Evolutionary conservation across 2,329 filamentous ascomycete genomes (phyloP), one percentile per base, ranked within the genome.

Genomic region (Pseudogymnoascus sp.): DNA sequence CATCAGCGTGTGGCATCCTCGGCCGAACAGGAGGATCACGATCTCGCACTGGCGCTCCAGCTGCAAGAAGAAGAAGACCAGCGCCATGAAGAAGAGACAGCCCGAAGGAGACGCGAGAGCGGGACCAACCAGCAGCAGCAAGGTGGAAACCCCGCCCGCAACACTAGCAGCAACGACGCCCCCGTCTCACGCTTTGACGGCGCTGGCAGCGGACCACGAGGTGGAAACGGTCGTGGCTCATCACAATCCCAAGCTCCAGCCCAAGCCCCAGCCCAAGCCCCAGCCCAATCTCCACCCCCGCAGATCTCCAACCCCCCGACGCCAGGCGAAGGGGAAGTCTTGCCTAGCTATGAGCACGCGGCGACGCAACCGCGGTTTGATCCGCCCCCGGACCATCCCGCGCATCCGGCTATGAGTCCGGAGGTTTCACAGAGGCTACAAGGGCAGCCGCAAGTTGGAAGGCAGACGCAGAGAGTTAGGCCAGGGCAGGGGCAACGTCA

Each of bases 31-130:
- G 86, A 97, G 76, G 93, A 97, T 70, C 87, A 83, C 62, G 90
- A 95, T 65, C 77, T 97, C 31, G 95, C 95, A 0, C 81, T 97
- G 2, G 93, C 93, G 0, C 80, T 99, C 6, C 95, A 97, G 72
- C 82, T 97, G 1, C 93, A 97, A 73, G 95, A 97, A 71, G 92
- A 96, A 73, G 93, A 97, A 74, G 91, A 97, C 67, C 87, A 91
- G 70, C 83, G 86, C 13, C 85, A 92, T 67, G 83, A 84, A n/a
- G 69, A 72, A 6, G 82, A 85, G 60, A 82, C 86, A 60, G 84
- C 83, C 9, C 83, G 87, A 1, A 81, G 87, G 7, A 79, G 81
- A 10, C 80, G 85, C n/a, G 87, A 92, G 73, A 86, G 85, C 63
- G 78, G 85, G 64, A 78, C 90, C 0, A 89, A 87, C 0, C 86